These are phyloP conservation scores for Vigna hirtella DNA, from an alignment of 306 rosid species.

Conservation along the genomic window DNA sequence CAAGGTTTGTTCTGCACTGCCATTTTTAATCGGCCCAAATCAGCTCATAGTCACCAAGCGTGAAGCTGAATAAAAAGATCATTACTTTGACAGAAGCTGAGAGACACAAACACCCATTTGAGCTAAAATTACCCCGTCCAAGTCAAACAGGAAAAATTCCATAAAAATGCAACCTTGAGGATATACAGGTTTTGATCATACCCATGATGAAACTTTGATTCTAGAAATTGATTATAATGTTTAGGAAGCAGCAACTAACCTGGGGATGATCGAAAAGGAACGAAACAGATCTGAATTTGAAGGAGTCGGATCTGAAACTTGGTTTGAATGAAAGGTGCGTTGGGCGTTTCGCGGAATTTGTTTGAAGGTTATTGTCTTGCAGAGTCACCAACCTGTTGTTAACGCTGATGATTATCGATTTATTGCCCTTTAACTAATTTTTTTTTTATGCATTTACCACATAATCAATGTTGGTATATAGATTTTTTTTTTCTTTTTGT, in stretches of 20 bases:
- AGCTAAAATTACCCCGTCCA: slow-evolving; percentile 14
- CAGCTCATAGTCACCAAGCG: slow-evolving; percentile 8
- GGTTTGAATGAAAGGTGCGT: neutral
- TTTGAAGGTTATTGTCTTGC: slow-evolving; percentile 19
- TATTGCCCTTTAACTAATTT: neutral
- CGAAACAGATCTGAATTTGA: slow-evolving; percentile 47
- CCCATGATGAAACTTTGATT: neutral
- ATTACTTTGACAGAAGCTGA: neutral
- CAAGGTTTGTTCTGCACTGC: neutral
- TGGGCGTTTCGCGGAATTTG: slow-evolving; percentile 9
- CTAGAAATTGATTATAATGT: neutral
- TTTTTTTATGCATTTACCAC: neutral
- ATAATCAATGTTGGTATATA: neutral
- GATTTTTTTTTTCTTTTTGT: neutral
- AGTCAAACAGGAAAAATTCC: slow-evolving; percentile 12
- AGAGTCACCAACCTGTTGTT: slow-evolving; percentile 25
- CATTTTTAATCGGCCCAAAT: slow-evolving; percentile 29
- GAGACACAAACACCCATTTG: slow-evolving; percentile 7
- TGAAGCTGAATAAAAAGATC: slow-evolving; percentile 30
- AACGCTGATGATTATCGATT: neutral
- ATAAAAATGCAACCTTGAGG: slow-evolving; percentile 36
- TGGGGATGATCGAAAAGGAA: neutral
- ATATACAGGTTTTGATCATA: neutral
- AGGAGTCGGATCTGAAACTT: slow-evolving; percentile 41
- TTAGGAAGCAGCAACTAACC: slow-evolving; percentile 51